Base-by-base conservation (phyloP, 2,329 filamentous ascomycete genomes). In the Diaporthe destruens region DNA sequence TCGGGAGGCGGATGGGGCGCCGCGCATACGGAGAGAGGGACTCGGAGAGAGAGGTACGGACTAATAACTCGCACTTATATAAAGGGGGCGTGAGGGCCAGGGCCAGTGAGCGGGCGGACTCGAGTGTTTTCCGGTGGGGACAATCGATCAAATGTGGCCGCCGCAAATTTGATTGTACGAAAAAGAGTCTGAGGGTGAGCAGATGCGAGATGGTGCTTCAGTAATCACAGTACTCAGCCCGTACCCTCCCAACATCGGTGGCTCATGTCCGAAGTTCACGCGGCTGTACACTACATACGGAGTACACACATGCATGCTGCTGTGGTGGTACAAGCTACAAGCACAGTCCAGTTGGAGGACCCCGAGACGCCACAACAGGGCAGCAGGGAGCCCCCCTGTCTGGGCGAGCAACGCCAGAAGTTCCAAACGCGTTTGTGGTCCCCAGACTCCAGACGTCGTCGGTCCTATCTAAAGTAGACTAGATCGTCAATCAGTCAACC, bases 81-180 rank as follows among this genome's bases (percentile, higher is more conserved):
- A 65, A 51, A 51, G 44, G 61, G 61, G 61, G 44, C 61, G 61
- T 32, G 29, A 23, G 44, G 61, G 34, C 44, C 20, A 23, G 44
- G 61, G 34, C 44, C 20, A 36, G 47, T 39, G 47, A 34, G 61
- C 61, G 61, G 14, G 61, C 47, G 44, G 11, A 42, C 39, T 18
- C 14, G 9, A 2, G 54, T 23, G 61, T 53, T n/a, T 34, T 29
- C 29, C 5, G 36, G 61, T 66, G 61, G 61, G 8, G 61, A 51
- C 61, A 8, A 66, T 49, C 61, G 16, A 66, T 49, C n/a, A 42
- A 42, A 39, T 66, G 61, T 66, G 25, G 39, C 47, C 47, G 9
- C 47, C 47, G 61, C 61, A 53, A 66, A 66, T 66, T 66, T 53
- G 61, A 66, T 53, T 66, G 61, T 66, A 66, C 61, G 16, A 53